Conservation (phyloP, 2,329 filamentous ascomycete species). For the Hymenoscyphus fraxineus region DNA sequence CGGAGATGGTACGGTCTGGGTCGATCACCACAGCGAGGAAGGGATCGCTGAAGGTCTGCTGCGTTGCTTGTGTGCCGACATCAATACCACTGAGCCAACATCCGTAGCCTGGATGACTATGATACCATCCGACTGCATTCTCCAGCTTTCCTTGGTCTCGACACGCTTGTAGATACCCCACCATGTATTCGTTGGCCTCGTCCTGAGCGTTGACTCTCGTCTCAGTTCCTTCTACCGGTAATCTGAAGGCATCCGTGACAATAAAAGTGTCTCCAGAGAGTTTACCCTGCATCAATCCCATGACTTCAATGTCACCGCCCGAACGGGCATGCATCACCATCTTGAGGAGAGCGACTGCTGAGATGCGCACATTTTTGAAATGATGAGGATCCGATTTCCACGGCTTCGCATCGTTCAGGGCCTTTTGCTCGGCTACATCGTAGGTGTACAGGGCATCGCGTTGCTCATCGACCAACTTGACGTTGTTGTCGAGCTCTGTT, state of each 20-base stretch:
- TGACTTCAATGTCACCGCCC: conserved; percentile 86
- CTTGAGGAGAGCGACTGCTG: conserved; percentile 88
- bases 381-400: conserved; percentile 78
- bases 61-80: conserved; percentile 79
- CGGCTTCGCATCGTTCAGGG: conserved; percentile 60
- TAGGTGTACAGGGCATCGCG: conserved; percentile 92
- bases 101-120: conserved; percentile 94
- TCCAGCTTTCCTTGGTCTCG: conserved; percentile 76
- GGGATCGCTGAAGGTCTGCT: conserved; percentile 83
- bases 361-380: conserved; percentile 92
- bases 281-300: conserved; percentile 98
- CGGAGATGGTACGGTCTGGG: conserved; percentile 89
- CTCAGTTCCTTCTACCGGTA: conserved; percentile 97
- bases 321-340: conserved; percentile 99
- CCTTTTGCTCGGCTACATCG: conserved; percentile 64
- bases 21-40: conserved; percentile 96
- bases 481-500: conserved; percentile 81
- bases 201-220: conserved; percentile 94
- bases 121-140: conserved; percentile 97
- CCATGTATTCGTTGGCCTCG: conserved; percentile 96
- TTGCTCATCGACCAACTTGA: conserved; percentile 77
- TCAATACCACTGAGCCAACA: conserved; percentile 98
- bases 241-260: conserved; percentile 87
- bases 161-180: conserved; percentile 74
- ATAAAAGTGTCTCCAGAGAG: conserved; percentile 81